phyloP scores from a whole-genome alignment of 1,284 basidiomycete species.

The Ustilago curta region DNA sequence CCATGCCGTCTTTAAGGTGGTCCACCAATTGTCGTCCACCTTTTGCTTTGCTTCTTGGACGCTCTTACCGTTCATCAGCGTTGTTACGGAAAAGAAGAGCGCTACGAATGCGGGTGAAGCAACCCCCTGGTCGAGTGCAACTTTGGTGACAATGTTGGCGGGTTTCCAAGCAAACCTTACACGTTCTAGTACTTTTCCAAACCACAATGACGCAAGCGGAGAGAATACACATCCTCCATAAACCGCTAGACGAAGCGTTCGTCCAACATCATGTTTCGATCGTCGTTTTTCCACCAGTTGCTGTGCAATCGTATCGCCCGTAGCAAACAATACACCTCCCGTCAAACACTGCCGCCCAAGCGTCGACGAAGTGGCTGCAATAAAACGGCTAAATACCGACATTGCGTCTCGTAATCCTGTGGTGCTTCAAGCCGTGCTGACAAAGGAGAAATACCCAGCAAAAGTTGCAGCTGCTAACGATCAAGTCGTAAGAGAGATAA shows the following conservation, averaged over 20 bases:
- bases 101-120: slow-evolving; percentile 50
- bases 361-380: slow-evolving; percentile 56
- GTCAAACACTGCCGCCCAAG: slow-evolving; percentile 59
- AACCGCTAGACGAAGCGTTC: slow-evolving; percentile 46
- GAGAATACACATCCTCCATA: slow-evolving; percentile 64
- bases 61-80: slow-evolving; percentile 46
- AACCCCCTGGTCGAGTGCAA: slow-evolving; percentile 56
- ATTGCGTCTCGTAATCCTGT: no score
- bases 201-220: slow-evolving; percentile 57
- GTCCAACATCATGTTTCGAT: slow-evolving; percentile 38
- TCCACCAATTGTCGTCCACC: slow-evolving; percentile 53
- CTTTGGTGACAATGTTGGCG: slow-evolving; percentile 54
- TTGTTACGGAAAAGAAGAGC: slow-evolving; percentile 55
- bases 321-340: slow-evolving; percentile 57
- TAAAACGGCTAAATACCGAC: slow-evolving; percentile 49
- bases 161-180: slow-evolving; percentile 34
- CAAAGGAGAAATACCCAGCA: no score
- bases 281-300: slow-evolving; percentile 55
- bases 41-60: slow-evolving; percentile 44
- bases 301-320: slow-evolving; percentile 61
- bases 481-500: no score
- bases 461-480: no score
- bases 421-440: no score
- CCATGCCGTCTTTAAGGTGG: slow-evolving; percentile 58
- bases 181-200: slow-evolving; percentile 51